phyloP scores from a whole-genome alignment of 2,329 filamentous ascomycete genomes.

The Fusarium algeriense region DNA sequence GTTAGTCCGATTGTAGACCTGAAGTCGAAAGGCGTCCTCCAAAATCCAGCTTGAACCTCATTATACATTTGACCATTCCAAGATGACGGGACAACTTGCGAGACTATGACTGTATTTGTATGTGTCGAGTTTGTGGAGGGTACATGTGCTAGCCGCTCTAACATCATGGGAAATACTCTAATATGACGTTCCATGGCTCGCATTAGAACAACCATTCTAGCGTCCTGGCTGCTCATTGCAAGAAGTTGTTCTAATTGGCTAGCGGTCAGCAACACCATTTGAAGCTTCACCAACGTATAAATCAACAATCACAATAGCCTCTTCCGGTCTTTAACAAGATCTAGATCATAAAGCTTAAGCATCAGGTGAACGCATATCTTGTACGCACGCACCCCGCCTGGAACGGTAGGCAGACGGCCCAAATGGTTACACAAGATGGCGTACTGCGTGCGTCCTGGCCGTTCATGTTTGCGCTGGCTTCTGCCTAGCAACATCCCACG shows the following conservation, averaged over 20 bases:
- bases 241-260: neutral
- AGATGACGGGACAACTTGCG: neutral
- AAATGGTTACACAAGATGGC: too few species aligned
- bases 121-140: neutral
- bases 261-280: neutral
- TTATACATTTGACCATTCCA: too few species aligned
- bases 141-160: neutral
- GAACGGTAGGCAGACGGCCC: too few species aligned
- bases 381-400: too few species aligned
- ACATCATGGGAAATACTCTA: neutral
- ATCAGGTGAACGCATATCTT: too few species aligned
- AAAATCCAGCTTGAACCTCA: too few species aligned
- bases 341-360: neutral
- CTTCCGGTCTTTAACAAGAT: too few species aligned
- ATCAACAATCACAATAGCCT: slow-evolving; percentile 3
- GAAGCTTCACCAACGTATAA: neutral
- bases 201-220: neutral
- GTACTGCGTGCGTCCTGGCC: too few species aligned
- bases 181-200: too few species aligned
- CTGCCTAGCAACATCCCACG: too few species aligned
- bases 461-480: too few species aligned
- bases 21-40: too few species aligned
- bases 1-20: neutral
- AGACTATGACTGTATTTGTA: neutral
- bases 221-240: neutral